Evolutionary conservation across 352 stramenopile species (phyloP).

Genomic region (Pythium folliculosum): DNA sequence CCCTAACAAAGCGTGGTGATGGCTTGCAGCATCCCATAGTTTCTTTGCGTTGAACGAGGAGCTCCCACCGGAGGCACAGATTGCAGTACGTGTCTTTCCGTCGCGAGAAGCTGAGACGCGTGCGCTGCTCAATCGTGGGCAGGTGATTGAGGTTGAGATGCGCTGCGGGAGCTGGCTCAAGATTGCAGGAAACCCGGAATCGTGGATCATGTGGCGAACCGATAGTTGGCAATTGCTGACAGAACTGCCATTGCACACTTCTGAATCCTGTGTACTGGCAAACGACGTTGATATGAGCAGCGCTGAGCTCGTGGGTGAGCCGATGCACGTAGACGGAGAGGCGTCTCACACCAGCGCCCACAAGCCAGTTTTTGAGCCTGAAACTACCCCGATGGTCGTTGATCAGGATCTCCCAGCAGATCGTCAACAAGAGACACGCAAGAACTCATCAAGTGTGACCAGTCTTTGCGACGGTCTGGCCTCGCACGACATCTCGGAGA

Average conservation of each 20-base stretch:
- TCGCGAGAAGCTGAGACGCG: slow-evolving; percentile 62
- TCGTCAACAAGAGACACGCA: not conserved
- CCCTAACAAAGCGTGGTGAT: not conserved
- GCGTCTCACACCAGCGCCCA: too few species aligned
- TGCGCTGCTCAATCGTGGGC: slow-evolving; percentile 49
- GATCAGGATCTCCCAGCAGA: not conserved
- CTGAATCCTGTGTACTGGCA: slow-evolving; percentile 10
- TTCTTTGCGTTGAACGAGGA: slow-evolving; percentile 63
- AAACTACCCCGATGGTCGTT: not conserved
- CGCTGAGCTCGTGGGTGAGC: not conserved
- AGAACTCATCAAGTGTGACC: slow-evolving; percentile 9
- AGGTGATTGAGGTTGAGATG: slow-evolving; percentile 56
- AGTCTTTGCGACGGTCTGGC: slow-evolving; percentile 18
- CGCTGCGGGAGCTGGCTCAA: slow-evolving; percentile 58
- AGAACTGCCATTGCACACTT: slow-evolving; percentile 35
- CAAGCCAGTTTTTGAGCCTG: not conserved
- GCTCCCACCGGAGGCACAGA: slow-evolving; percentile 60
- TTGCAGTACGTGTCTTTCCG: slow-evolving; percentile 64
- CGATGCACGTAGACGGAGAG: not conserved
- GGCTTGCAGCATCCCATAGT: slow-evolving; percentile 36
- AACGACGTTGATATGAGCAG: not conserved
- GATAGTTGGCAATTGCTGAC: slow-evolving; percentile 50
- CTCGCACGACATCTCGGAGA: slow-evolving; percentile 14
- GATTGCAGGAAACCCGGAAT: slow-evolving; percentile 31
- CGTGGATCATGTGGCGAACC: slow-evolving; percentile 76